Percentiles rank a stretch among this genome's conserved stretches.
Evolutionary conservation across 306 rosid species (phyloP).

Genomic region (Trifolium pratense): DNA sequence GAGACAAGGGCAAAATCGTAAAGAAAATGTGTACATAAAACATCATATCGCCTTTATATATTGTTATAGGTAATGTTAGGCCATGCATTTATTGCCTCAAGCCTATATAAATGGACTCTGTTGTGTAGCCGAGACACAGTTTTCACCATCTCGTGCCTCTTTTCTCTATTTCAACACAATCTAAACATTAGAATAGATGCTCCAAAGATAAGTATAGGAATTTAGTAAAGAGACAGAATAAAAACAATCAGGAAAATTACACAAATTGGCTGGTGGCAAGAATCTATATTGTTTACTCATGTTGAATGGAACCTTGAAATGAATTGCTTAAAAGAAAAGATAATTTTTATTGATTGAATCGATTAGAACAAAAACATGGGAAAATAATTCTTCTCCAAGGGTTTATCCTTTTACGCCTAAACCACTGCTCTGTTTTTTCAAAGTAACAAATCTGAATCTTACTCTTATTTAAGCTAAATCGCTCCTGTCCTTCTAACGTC

Average conservation of each 20-base stretch:
- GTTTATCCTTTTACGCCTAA: constrained; percentile 3
- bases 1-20: background rate
- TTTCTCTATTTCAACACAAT: constrained; percentile 1
- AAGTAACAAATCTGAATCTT: constrained; percentile 9
- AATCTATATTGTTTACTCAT: constrained; percentile 10
- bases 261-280: constrained; percentile 13
- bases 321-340: constrained; percentile 4
- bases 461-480: background rate
- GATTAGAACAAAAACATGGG: background rate
- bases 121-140: background rate
- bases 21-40: background rate
- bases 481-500: background rate
- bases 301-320: constrained; percentile 4
- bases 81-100: background rate
- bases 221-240: constrained; percentile 21
- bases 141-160: background rate
- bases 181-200: constrained; percentile 13
- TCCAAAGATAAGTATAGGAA: constrained; percentile 16
- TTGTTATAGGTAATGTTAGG: background rate
- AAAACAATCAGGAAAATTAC: constrained; percentile 13
- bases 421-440: background rate
- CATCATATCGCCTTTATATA: background rate
- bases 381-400: background rate
- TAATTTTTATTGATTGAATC: constrained; percentile 4
- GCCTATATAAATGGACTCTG: background rate